Base-by-base conservation (phyloP, 2,329 filamentous ascomycete species). In the Microcyclosporella mali region DNA sequence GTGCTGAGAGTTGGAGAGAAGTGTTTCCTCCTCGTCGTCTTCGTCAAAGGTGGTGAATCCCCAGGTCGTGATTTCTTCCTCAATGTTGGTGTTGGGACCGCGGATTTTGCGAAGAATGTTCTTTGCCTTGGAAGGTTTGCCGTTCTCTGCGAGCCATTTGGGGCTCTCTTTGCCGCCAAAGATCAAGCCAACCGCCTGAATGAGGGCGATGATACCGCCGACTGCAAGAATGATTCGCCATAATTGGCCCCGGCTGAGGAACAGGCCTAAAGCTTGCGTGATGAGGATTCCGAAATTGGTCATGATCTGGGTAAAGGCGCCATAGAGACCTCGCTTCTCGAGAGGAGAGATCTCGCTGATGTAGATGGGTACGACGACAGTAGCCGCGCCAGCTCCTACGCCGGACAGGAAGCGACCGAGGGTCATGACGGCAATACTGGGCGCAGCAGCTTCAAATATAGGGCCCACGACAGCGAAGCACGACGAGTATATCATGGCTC, bases 341-440 rank as follows among this genome's bases (percentile, higher is more conserved):
- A 79, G 79, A 3, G 90, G 92, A 0, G 89, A 83, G 18, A 95
- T 78, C 66, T 98, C 92, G 34, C 88, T 89, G 55, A 98, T 88
- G 70, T 94, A 98, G 15, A 98, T 78, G 0, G 92, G 92, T 2
- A 94, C 88, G 28, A 95, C 86, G 15, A 98, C 92, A 2, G 92
- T 90, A 1, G 88, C 80, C 2, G 88, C 87, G 16, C 92, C 92
- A 4, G 88, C 88, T 6, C 86, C 89, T 1, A 94, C 62, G 9
- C 92, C 92, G 7, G 85, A 83, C 11, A 97, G 61, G 16, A 95
- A 70, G 16, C 92, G 78, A 4, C 90, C 92, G 12, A 85, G 49
- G 0, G 78, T 77, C 66, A 98, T 72, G 21, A 84, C 61, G 2
- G 74, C 66, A 14, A 94, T 82, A 30, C 75, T 79, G 2, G 73